A percentile compares a stretch with the other conserved stretches of the same genome.
phyloP scores from a whole-genome alignment of 768 basidiomycete genomes.

The Postia placenta region DNA sequence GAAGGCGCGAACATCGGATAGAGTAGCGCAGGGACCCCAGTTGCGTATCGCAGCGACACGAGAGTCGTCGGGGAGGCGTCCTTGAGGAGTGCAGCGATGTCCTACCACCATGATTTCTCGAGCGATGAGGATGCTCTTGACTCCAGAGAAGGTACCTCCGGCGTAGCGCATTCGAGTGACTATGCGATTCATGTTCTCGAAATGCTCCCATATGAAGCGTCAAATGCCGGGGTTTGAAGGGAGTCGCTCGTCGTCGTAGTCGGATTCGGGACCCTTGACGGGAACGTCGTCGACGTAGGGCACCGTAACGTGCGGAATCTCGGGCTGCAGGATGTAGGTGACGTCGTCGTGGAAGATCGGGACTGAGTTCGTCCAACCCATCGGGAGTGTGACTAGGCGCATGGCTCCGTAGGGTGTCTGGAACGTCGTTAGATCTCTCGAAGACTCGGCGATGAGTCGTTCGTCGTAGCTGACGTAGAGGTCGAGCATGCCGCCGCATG shows the following conservation, averaged over 20 bases:
- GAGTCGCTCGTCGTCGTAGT: conserved; percentile 31
- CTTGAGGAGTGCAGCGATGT: conserved; percentile 31
- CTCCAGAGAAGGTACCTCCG: conserved; percentile 31
- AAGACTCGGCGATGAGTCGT: conserved; percentile 21
- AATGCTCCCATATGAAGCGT: conserved; percentile 34
- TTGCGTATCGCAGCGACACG: conserved; percentile 14
- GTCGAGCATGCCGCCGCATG: conserved; percentile 20
- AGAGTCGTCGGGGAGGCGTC: conserved; percentile 21
- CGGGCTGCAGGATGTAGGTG: conserved; percentile 11
- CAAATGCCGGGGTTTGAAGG: conserved; percentile 30
- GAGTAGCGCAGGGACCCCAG: conserved; percentile 15
- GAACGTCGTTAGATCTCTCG: conserved; percentile 35
- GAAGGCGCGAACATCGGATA: conserved; percentile 21
- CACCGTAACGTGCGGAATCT: conserved; percentile 32
- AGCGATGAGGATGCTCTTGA: conserved; percentile 27
- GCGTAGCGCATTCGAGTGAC: conserved; percentile 30
- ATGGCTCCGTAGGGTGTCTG: conserved; percentile 30
- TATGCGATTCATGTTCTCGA: conserved; percentile 29
- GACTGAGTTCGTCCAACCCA: conserved; percentile 37
- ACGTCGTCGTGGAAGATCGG: conserved; percentile 35
- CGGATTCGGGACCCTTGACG: conserved; percentile 26
- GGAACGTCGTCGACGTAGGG: conserved; percentile 37
- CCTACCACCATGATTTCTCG: conserved; percentile 28
- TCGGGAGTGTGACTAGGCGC: conserved; percentile 27
- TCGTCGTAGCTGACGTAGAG: conserved; percentile 31